phyloP scores from a whole-genome alignment of 257 asterid genomes.

The Rehmannia glutinosa region DNA sequence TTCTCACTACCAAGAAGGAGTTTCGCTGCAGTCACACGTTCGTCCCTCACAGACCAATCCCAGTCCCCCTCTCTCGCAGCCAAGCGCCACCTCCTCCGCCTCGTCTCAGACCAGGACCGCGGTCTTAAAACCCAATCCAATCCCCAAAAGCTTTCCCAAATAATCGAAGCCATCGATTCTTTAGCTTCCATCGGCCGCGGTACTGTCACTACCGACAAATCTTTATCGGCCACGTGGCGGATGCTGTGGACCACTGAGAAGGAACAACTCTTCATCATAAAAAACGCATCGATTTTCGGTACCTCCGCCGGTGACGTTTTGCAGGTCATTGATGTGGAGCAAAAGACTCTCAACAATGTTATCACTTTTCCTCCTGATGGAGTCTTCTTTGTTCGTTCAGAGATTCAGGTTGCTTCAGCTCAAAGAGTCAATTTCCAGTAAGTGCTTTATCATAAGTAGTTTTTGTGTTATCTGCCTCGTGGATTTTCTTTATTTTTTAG shows the following conservation, averaged over 20 bases:
- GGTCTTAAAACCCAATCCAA: slow-evolving; percentile 79
- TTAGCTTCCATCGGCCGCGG: slow-evolving; percentile 47
- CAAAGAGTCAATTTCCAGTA: slow-evolving; percentile 84
- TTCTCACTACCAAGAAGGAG: slow-evolving; percentile 13
- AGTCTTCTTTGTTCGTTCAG: slow-evolving; percentile 89
- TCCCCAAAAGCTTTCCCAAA: slow-evolving; percentile 60
- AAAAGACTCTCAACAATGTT: slow-evolving; percentile 59
- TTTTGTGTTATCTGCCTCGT: not conserved
- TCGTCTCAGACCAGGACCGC: slow-evolving; percentile 76
- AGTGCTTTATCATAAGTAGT: not conserved
- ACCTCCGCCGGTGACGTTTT: slow-evolving; percentile 79
- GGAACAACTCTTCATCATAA: slow-evolving; percentile 77
- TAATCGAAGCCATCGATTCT: slow-evolving; percentile 59
- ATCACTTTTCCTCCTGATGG: slow-evolving; percentile 91
- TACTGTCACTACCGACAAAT: slow-evolving; percentile 52
- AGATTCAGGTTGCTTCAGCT: slow-evolving; percentile 61
- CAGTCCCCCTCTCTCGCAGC: slow-evolving; percentile 39
- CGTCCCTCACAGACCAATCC: slow-evolving; percentile 60
- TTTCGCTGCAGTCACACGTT: slow-evolving; percentile 31
- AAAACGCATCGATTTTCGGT: slow-evolving; percentile 63
- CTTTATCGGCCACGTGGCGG: slow-evolving; percentile 81
- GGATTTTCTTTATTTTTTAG: not conserved
- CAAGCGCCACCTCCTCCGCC: slow-evolving; percentile 72
- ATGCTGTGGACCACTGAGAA: slow-evolving; percentile 98
- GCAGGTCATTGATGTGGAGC: slow-evolving; percentile 79